Conservation (phyloP, 73 alveolate genomes). For the Urostyla sp. region DNA sequence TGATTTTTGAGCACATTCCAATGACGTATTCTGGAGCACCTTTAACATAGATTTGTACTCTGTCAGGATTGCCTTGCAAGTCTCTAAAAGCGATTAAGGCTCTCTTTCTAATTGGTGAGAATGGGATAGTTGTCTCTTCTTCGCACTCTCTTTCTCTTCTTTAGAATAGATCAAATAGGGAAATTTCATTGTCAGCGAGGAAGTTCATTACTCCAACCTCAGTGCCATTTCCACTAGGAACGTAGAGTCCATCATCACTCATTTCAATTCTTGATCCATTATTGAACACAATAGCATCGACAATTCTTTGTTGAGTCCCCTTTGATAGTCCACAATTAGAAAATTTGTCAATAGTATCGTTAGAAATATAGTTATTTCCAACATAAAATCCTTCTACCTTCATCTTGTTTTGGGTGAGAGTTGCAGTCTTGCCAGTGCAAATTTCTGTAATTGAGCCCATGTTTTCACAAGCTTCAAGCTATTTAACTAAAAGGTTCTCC, state of each 20-base stretch:
- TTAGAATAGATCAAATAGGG: background rate
- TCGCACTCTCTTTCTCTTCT: conserved; percentile 8
- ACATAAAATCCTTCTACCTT: conserved; percentile 72
- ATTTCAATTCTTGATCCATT: conserved; percentile 38
- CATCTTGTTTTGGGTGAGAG: conserved; percentile 92
- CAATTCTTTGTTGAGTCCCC: background rate
- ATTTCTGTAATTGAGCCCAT: conserved; percentile 93
- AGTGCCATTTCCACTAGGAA: conserved; percentile 46
- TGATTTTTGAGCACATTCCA: conserved; percentile 43
- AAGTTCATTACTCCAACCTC: conserved; percentile 48
- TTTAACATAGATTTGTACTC: conserved; percentile 60
- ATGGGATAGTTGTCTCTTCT: conserved; percentile 73
- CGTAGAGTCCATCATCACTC: conserved; percentile 35
- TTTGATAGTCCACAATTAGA: background rate
- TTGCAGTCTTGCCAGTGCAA: conserved; percentile 97
- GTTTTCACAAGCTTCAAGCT: conserved; percentile 90
- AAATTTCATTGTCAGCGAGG: conserved; percentile 13
- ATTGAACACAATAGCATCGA: conserved; percentile 12
- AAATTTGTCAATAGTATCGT: background rate
- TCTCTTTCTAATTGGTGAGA: conserved; percentile 88
- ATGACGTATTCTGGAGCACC: conserved; percentile 77
- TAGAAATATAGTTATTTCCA: conserved; percentile 51
- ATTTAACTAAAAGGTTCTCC: conserved; percentile 87
- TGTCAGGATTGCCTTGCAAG: conserved; percentile 64
- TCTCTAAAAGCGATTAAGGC: conserved; percentile 79